These are phyloP conservation scores for Neurospora sp. DNA, from an alignment of 2,329 filamentous ascomycete genomes.

Conservation along the genomic window DNA sequence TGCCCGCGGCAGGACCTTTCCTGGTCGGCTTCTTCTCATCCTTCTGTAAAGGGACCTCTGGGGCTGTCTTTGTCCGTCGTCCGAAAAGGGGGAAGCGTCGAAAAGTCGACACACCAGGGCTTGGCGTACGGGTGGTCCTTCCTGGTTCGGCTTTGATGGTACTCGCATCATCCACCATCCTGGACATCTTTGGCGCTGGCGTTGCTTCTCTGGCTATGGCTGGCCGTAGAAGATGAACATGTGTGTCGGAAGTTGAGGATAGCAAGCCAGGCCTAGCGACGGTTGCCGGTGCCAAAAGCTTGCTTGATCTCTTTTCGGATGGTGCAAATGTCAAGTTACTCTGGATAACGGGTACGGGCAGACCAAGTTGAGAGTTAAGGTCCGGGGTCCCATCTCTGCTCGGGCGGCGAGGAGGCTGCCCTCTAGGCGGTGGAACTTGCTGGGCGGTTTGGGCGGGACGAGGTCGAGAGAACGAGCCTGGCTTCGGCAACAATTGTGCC, in stretches of 20 bases:
- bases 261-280: slow-evolving; percentile 27
- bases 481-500: slow-evolving; percentile 7
- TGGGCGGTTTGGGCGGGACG: slow-evolving; percentile 19
- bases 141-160: slow-evolving; percentile 20
- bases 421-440: slow-evolving; percentile 22
- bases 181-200: slow-evolving; percentile 19
- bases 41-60: slow-evolving; percentile 37
- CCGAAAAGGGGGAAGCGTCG: slow-evolving; percentile 70
- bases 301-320: slow-evolving; percentile 37
- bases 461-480: slow-evolving; percentile 15
- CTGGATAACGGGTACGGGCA: slow-evolving; percentile 47
- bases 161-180: slow-evolving; percentile 7
- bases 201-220: slow-evolving; percentile 27
- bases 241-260: slow-evolving; percentile 23
- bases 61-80: slow-evolving; percentile 56
- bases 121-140: slow-evolving; percentile 35
- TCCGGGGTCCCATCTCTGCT: slow-evolving; percentile 60
- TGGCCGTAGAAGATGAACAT: slow-evolving; percentile 18
- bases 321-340: slow-evolving; percentile 48
- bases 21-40: slow-evolving; percentile 49
- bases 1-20: slow-evolving; percentile 83
- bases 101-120: slow-evolving; percentile 47
- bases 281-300: slow-evolving; percentile 21
- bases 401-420: slow-evolving; percentile 47
- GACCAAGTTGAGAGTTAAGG: slow-evolving; percentile 45